Evolutionary conservation across 2,329 filamentous ascomycete genomes (phyloP).

Genomic region (Colletotrichum tropicale): DNA sequence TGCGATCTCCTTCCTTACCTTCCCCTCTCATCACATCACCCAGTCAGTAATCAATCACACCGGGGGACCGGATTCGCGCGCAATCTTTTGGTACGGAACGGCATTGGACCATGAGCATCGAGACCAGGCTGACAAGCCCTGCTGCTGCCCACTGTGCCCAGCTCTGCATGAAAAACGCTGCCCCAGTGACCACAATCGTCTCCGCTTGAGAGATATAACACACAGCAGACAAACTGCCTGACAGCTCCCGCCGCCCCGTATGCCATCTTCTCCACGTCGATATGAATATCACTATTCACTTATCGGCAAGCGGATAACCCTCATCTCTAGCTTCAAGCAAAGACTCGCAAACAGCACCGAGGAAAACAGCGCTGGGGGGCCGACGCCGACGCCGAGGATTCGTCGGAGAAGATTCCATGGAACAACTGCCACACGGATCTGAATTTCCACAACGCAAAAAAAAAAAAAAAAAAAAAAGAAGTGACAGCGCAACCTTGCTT

Average conservation of each 20-base stretch:
- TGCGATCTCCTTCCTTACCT: not conserved
- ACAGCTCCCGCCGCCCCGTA: not conserved
- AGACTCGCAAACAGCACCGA: not conserved
- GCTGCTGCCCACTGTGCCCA: not conserved
- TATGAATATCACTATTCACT: not conserved
- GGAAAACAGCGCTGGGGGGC: not conserved
- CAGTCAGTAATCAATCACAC: not conserved
- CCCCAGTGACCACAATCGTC: not conserved
- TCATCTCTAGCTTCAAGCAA: not conserved
- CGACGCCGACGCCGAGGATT: not conserved
- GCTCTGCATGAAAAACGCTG: not conserved
- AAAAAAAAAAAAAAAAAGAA: not conserved
- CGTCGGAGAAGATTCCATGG: not conserved
- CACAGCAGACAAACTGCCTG: not conserved
- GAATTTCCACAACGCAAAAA: not conserved
- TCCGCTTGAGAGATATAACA: not conserved
- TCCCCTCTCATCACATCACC: not conserved
- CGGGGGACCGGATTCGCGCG: not conserved
- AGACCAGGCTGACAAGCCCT: not conserved
- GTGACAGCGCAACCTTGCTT: not conserved
- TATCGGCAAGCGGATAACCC: not conserved
- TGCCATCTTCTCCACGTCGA: not conserved
- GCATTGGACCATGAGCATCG: not conserved
- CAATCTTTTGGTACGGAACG: not conserved
- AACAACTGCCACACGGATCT: not conserved